Evolutionary conservation across 768 basidiomycete genomes (phyloP), one percentile per base, ranked within the genome.

Genomic region (Russula olivacea): DNA sequence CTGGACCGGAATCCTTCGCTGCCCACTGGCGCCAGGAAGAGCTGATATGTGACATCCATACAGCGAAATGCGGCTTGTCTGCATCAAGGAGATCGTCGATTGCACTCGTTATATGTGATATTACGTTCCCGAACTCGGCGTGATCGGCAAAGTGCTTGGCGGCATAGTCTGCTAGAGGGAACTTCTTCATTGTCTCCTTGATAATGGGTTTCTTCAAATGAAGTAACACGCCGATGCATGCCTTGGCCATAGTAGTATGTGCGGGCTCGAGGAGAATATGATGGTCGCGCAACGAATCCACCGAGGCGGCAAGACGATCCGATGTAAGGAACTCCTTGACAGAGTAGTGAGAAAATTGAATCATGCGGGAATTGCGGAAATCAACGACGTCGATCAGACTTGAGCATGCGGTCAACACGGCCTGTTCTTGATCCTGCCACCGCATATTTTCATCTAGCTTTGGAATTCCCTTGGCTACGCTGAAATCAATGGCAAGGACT

Each of bases 21-120:
- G 11, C 52, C 52, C 52, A 54, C n/a, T n/a, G n/a, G n/a, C n/a
- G n/a, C 52, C 52, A 38, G 21, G 52, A 54, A 15, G 34, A 36
- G 14, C 52, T 54, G n/a, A 54, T 54, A 38, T 54, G 2, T 3
- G 52, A 54, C 52, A 54, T 54, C 52, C 52, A 54, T 23, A 21
- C 11, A 0, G 34, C 34, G 21, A 36, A 54, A 15, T 54, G 36
- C 10, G 34, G 52, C 21, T 17, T 54, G 21, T 54, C 52, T 14
- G 19, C 21, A 12, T 54, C 30, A 25, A 54, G 36, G 19, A 54
- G 36, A n/a, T 38, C 14, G 34, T 38, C 52, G 10, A 54, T 23
- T 21, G 36, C 52, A 38, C 38, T 9, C 6, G 11, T 54, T 21
- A 54, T 36, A 5, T 54, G 34, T 38, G 52, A 54, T 38, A 38